These are phyloP conservation scores for Blepharisma undulans DNA, from an alignment of 169 alveolate genomes.

Conservation along the genomic window DNA sequence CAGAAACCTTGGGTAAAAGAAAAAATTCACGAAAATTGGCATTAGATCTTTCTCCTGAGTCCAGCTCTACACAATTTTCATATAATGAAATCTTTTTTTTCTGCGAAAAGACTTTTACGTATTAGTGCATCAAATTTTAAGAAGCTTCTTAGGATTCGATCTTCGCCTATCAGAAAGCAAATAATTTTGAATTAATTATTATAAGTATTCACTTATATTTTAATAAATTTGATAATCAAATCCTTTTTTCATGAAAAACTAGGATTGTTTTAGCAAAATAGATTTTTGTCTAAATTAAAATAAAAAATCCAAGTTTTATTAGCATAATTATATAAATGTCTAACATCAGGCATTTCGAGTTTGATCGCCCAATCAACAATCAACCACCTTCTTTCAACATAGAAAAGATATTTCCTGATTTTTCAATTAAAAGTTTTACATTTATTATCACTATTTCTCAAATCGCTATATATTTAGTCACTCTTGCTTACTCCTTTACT, in stretches of 20 bases:
- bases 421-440: neutral
- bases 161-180: no score
- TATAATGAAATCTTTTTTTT: neutral
- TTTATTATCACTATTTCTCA: neutral
- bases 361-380: neutral
- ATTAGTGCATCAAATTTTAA: no score
- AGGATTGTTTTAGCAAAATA: no score
- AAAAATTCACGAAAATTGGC: neutral
- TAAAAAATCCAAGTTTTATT: no score
- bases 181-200: no score
- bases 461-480: neutral
- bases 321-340: no score
- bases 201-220: no score
- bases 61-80: neutral
- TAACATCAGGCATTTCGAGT: neutral
- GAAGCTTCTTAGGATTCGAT: no score
- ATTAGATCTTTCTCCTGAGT: neutral
- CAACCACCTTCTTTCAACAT: neutral
- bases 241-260: no score
- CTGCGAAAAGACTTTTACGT: neutral
- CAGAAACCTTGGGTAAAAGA: neutral
- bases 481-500: neutral
- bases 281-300: no score
- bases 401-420: neutral
- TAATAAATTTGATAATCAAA: no score